Conservation (phyloP, 768 basidiomycete species). For the Trametes villosa region DNA sequence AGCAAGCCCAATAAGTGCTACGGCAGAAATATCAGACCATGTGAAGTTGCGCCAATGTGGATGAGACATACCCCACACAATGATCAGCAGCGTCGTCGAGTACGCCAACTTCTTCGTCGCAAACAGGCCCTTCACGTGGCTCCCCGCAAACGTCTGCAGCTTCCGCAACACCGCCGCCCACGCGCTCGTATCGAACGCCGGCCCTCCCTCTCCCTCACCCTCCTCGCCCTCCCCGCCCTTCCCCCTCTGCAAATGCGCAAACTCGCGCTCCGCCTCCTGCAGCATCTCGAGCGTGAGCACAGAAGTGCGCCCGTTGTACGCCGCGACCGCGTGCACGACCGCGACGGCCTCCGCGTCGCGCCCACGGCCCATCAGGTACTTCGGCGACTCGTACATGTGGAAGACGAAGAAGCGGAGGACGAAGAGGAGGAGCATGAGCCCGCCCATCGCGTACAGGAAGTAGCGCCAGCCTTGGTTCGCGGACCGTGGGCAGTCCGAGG, state of each 20-base stretch:
- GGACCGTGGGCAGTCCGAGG: constrained; percentile 45
- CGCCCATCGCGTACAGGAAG: constrained; percentile 72
- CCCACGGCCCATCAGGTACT: constrained; percentile 73
- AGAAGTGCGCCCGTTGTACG: constrained; percentile 56
- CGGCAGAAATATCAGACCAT: too few relatives aligned
- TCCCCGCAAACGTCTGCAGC: constrained; percentile 39
- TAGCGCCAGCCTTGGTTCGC: constrained; percentile 78
- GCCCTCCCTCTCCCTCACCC: neutral
- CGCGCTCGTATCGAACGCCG: constrained; percentile 40
- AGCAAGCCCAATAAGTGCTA: constrained; percentile 74
- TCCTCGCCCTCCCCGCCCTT: neutral
- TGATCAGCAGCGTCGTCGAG: constrained; percentile 53
- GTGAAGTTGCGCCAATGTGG: neutral
- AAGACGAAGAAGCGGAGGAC: constrained; percentile 68
- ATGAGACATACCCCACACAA: constrained; percentile 59
- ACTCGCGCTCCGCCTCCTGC: constrained; percentile 9
- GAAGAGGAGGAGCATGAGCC: constrained; percentile 66
- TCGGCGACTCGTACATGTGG: constrained; percentile 69
- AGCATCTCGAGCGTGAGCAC: constrained; percentile 58
- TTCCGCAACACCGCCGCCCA: constrained; percentile 44
- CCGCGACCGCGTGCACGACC: constrained; percentile 64
- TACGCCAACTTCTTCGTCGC: constrained; percentile 53
- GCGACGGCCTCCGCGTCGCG: constrained; percentile 66
- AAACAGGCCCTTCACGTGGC: constrained; percentile 55
- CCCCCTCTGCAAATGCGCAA: neutral